Conservation (phyloP, 2,329 filamentous ascomycete species). For the Claviceps lovelessii region DNA sequence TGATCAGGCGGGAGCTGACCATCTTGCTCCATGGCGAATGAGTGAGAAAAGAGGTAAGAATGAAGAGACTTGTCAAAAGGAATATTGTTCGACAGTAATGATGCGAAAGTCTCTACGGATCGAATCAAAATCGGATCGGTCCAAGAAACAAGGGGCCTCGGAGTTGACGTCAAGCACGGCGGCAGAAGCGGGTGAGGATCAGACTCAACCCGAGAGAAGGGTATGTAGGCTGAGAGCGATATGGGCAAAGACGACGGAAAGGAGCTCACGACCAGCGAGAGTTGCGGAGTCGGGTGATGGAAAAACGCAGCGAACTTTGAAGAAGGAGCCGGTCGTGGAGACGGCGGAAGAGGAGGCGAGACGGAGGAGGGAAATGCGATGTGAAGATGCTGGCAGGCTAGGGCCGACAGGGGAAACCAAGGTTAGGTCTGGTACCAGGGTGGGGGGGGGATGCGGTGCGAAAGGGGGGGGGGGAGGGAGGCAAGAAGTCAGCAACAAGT, state of each 20-base stretch:
- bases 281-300: background rate
- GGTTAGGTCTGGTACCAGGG: background rate
- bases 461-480: background rate
- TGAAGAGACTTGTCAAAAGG: background rate
- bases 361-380: constrained; percentile 9
- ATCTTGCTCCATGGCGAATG: constrained; percentile 33
- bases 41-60: background rate
- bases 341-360: constrained; percentile 2
- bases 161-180: constrained; percentile 14
- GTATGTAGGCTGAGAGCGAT: background rate
- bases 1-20: constrained; percentile 23
- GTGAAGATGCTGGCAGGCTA: constrained; percentile 10
- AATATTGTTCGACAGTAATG: background rate
- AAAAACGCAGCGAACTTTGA: background rate
- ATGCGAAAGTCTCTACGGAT: background rate
- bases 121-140: constrained; percentile 2
- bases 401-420: constrained; percentile 14
- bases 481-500: background rate
- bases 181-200: constrained; percentile 5
- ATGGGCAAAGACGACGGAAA: background rate
- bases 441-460: background rate
- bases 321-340: background rate
- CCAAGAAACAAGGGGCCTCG: constrained; percentile 5
- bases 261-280: constrained; percentile 8
- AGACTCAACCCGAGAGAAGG: background rate